These are phyloP conservation scores for Globisporangium mamillatum DNA, from an alignment of 352 stramenopile species.

Conservation along the genomic window DNA sequence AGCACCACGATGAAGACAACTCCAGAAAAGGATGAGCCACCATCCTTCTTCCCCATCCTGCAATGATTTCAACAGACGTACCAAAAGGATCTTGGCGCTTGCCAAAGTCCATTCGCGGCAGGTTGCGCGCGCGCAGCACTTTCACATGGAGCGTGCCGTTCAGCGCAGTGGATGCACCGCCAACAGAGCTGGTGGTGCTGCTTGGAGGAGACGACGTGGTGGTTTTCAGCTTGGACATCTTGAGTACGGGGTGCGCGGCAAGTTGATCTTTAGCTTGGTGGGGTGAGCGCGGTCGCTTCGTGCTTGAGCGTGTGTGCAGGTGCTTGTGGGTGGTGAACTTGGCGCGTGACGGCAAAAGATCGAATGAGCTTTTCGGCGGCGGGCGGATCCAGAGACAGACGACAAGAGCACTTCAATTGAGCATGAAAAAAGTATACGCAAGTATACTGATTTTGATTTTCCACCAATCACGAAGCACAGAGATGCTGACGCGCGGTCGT, in stretches of 20 bases:
- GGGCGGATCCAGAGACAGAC: slow-evolving; percentile 14
- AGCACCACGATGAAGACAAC: slow-evolving; percentile 3
- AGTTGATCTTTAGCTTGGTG: neutral
- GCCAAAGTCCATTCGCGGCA: slow-evolving; percentile 78
- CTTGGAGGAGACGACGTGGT: slow-evolving; percentile 1
- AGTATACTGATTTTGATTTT: neutral
- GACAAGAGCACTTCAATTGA: slow-evolving; percentile 5
- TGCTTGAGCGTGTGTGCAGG: neutral
- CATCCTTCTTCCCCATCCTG: neutral
- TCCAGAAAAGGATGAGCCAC: slow-evolving; percentile 2
- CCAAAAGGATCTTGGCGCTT: slow-evolving; percentile 79
- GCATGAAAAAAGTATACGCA: slow-evolving; percentile 4
- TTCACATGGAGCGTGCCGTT: slow-evolving; percentile 80
- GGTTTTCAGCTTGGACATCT: slow-evolving; percentile 9
- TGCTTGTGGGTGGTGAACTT: neutral
- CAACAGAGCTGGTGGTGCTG: neutral
- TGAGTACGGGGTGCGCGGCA: neutral
- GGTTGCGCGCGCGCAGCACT: slow-evolving; percentile 52
- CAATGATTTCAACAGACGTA: slow-evolving; percentile 20
- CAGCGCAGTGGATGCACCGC: neutral
- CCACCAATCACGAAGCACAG: neutral
- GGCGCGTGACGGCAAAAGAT: slow-evolving; percentile 16
- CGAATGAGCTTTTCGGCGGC: slow-evolving; percentile 4
- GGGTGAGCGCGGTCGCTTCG: neutral
- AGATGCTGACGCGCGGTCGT: slow-evolving; percentile 5